Evolutionary conservation across 192 early-diverging fungal species (phyloP).

Genomic region (Rhizoclosmatium globosum): DNA sequence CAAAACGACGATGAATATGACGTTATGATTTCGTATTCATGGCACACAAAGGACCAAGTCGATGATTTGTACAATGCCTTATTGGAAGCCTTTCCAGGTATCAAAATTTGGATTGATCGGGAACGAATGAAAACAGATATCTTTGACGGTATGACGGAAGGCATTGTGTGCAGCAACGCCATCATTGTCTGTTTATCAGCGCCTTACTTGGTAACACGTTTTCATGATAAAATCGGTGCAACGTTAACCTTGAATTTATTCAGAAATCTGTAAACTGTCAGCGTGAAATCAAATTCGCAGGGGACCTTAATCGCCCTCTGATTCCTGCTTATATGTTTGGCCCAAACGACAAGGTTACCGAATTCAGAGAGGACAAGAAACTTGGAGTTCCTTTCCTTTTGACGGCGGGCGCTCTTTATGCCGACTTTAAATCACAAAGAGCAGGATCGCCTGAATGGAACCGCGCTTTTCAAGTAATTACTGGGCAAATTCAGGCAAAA

Average conservation of each 20-base stretch:
- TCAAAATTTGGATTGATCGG: slow-evolving; percentile 19
- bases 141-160: slow-evolving; percentile 22
- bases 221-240: too few relatives aligned
- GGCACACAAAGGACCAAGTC: background rate
- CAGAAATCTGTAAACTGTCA: slow-evolving; percentile 12
- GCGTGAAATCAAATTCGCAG: slow-evolving; percentile 22
- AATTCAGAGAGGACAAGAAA: background rate
- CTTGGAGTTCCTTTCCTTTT: slow-evolving; percentile 18
- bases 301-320: slow-evolving; percentile 24
- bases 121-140: slow-evolving; percentile 19
- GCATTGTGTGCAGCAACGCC: slow-evolving; percentile 8
- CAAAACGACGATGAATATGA: background rate
- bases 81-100: background rate
- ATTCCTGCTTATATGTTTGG: slow-evolving; percentile 21
- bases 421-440: slow-evolving; percentile 2
- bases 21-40: slow-evolving; percentile 18
- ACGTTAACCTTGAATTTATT: too few relatives aligned
- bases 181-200: slow-evolving; percentile 15
- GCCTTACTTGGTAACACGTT: slow-evolving; percentile 2
- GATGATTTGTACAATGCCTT: background rate
- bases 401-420: slow-evolving; percentile 17
- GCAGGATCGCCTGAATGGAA: slow-evolving; percentile 5
- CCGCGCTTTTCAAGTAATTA: background rate
- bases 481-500: background rate
- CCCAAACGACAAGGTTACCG: background rate